phyloP scores from a whole-genome alignment of 2,329 filamentous ascomycete species.

The Clarireedia paspali region DNA sequence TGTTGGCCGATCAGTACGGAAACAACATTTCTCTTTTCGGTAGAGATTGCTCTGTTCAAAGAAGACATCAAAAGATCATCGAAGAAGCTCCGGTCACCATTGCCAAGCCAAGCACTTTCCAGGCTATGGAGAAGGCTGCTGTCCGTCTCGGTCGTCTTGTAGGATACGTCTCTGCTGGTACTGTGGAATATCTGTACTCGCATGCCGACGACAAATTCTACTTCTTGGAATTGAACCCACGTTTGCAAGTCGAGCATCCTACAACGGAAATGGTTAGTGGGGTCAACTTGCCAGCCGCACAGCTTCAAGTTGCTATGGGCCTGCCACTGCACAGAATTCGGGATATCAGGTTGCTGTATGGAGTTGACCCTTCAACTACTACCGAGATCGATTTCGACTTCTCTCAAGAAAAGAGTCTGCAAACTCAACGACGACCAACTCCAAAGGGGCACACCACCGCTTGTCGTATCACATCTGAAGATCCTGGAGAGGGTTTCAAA shows the following conservation, averaged over 20 bases:
- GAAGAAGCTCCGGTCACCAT: constrained; percentile 98
- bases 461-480: constrained; percentile 98
- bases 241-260: constrained; percentile 98
- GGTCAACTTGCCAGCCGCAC: constrained; percentile 92
- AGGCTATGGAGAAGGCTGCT: constrained; percentile 91
- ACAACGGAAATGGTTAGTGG: constrained; percentile 99
- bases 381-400: constrained; percentile 97
- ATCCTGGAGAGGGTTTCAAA: constrained; percentile 98
- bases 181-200: constrained; percentile 98
- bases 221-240: constrained; percentile 96
- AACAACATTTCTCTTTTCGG: constrained; percentile 99
- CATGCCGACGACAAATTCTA: constrained; percentile 98
- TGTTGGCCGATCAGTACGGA: constrained; percentile 96
- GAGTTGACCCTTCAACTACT: constrained; percentile 79
- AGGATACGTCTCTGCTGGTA: constrained; percentile 97
- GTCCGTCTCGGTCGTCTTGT: constrained; percentile 90
- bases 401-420: constrained; percentile 72
- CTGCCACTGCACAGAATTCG: constrained; percentile 89
- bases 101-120: constrained; percentile 81
- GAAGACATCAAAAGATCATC: constrained; percentile 98
- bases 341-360: constrained; percentile 93
- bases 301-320: constrained; percentile 99
- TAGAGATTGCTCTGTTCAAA: constrained; percentile 96
- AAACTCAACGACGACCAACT: constrained; percentile 80
- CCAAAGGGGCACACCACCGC: constrained; percentile 97